Conservation (phyloP, 129 eudicot species). For the Apium graveolens region DNA sequence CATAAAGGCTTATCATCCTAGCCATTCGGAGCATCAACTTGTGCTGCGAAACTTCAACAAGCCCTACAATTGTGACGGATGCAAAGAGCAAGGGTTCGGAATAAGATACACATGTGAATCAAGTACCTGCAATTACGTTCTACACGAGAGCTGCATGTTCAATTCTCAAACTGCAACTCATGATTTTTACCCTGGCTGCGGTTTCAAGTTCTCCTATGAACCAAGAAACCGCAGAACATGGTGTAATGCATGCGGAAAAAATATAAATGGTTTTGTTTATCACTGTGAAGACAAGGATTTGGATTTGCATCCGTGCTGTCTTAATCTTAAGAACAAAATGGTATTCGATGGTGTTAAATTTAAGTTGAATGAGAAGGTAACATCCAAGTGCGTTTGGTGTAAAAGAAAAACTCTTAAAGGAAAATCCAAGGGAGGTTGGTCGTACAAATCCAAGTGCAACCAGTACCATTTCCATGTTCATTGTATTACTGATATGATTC, state of each 20-base stretch:
- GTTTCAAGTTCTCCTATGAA: conserved; percentile 2
- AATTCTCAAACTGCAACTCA: background rate
- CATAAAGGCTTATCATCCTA: conserved; percentile 1
- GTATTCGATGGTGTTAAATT: background rate
- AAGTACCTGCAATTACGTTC: conserved; percentile 7
- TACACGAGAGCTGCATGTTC: conserved; percentile 14
- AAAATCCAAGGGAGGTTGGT: conserved; percentile 3
- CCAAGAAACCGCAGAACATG: background rate
- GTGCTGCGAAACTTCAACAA: conserved; percentile 11
- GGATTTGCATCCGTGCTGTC: conserved; percentile 17
- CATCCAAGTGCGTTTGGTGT: background rate
- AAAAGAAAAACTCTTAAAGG: too few species aligned
- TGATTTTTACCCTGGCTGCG: conserved; percentile 5
- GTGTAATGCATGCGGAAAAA: conserved; percentile 16
- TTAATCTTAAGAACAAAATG: background rate
- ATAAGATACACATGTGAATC: conserved; percentile 15
- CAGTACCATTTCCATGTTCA: conserved; percentile 9
- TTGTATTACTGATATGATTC: conserved; percentile 4
- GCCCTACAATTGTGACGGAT: conserved; percentile 16
- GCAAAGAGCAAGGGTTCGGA: conserved; percentile 14
- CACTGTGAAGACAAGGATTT: conserved; percentile 1
- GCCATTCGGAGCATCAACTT: conserved; percentile 10
- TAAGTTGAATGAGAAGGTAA: background rate
- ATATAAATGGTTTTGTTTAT: conserved; percentile 7
- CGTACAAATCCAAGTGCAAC: background rate